Base-by-base conservation (phyloP, 2,329 filamentous ascomycete genomes). In the Apiospora koreana region DNA sequence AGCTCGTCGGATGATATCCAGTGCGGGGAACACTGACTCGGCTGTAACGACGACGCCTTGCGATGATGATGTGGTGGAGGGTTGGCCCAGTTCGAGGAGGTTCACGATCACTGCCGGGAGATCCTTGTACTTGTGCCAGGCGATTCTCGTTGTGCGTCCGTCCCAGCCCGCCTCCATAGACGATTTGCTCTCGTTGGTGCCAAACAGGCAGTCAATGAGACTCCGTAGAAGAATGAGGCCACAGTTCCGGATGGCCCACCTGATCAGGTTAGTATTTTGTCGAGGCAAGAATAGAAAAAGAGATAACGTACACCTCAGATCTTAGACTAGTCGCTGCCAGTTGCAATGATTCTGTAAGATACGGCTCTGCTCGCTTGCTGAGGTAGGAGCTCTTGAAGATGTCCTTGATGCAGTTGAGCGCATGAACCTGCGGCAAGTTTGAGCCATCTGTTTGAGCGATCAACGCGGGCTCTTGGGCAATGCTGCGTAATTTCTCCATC, bases 221-320 rank as follows among this genome's bases (percentile, higher is more conserved):
- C 94, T 94, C 69, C 95, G 90, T 73, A 98, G 91, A 8, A 99
- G 88, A 82, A 98, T 92, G 43, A 98, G 83, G 1, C 94, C 94
- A 74, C 94, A 98, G 79, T 99, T 99, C 0, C 95, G 91, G 70
- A 99, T 94, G 0, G 95, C 94, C 96, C 96, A 99, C 28, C 91
- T 93, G 73, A 70, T 16, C 35, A 48, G 42, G 23, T 66, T 7
- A 66, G 64, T 28, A 31, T 2, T 12, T 3, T 65, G 12, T 16
- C 18, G 2, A 38, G 31, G 3, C 10, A 1, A 16, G n/a, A n/a
- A 14, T 21, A 3, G 6, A 38, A 12, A 3, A 21, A n/a, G 72
- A 41, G 3, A 62, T 23, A 9, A 80, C 88, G 81, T 83, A 93
- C 89, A 96, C 89, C 71, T 93, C 88, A 0, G 94, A 96, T 62